phyloP scores from a whole-genome alignment of 108 stramenopile species.

The Pseudonitzschia delicatissima region DNA sequence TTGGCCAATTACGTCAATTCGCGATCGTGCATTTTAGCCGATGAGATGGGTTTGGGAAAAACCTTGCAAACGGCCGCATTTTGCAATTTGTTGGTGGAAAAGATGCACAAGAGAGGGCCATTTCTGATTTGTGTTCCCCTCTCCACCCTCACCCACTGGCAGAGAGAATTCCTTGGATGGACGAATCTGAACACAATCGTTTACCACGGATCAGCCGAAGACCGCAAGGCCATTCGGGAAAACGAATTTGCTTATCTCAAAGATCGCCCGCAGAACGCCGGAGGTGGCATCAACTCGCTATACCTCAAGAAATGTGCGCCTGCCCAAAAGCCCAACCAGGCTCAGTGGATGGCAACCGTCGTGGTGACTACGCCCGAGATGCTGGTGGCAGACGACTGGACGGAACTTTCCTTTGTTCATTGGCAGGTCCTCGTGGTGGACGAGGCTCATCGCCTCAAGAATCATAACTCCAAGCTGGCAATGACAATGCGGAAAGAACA shows the following conservation, averaged over 20 bases:
- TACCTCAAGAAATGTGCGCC: constrained; percentile 57
- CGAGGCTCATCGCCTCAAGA: constrained; percentile 97
- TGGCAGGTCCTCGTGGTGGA: constrained; percentile 95
- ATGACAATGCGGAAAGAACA: constrained; percentile 69
- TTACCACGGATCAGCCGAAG: constrained; percentile 86
- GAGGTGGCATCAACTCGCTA: constrained; percentile 48
- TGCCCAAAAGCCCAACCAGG: constrained; percentile 35
- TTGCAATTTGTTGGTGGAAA: constrained; percentile 55
- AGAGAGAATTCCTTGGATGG: constrained; percentile 89
- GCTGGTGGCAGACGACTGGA: constrained; percentile 76
- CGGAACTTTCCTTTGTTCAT: constrained; percentile 69
- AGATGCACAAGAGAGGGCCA: constrained; percentile 57
- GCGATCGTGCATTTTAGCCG: constrained; percentile 87
- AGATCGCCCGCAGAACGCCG: constrained; percentile 46
- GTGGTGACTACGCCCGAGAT: constrained; percentile 92
- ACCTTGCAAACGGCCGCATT: constrained; percentile 87
- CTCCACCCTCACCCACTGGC: constrained; percentile 94
- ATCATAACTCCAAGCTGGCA: constrained; percentile 89
- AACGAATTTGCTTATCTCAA: constrained; percentile 74
- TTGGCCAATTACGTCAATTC: constrained; percentile 73
- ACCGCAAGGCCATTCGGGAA: constrained; percentile 74
- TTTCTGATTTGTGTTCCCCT: constrained; percentile 92
- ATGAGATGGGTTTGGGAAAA: constrained; percentile 97
- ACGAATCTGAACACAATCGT: constrained; percentile 94
- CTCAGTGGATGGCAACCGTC: constrained; percentile 86